Conservation (phyloP, 148 eudicot genomes). For the Spergularia marina region DNA sequence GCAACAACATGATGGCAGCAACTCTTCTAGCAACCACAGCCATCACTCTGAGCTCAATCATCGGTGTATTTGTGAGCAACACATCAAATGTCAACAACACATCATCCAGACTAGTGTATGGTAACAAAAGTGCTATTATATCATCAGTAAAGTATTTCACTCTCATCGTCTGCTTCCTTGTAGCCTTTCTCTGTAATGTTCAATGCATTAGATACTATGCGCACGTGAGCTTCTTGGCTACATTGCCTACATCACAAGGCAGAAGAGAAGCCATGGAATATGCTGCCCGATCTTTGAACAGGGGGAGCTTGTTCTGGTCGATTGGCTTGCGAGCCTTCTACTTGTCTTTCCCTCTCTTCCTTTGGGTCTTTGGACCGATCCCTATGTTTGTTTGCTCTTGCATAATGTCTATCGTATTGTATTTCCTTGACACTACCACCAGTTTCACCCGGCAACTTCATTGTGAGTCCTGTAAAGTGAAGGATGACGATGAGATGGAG, state of each 20-base stretch:
- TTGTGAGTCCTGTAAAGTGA: constrained; percentile 35
- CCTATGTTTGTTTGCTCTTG: constrained; percentile 68
- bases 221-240: constrained; percentile 70
- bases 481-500: background rate
- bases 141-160: constrained; percentile 64
- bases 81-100: constrained; percentile 32
- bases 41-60: constrained; percentile 73
- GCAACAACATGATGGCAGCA: constrained; percentile 62
- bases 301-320: constrained; percentile 81
- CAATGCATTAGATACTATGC: constrained; percentile 77
- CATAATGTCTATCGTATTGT: constrained; percentile 51
- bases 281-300: constrained; percentile 55
- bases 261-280: constrained; percentile 53
- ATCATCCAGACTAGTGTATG: constrained; percentile 43
- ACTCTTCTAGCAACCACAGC: constrained; percentile 81
- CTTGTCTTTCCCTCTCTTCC: constrained; percentile 73
- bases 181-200: constrained; percentile 71
- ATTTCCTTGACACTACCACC: constrained; percentile 72
- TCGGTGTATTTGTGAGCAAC: constrained; percentile 66
- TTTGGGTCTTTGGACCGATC: constrained; percentile 83
- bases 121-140: constrained; percentile 42
- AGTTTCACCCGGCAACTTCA: constrained; percentile 64
- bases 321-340: constrained; percentile 78
- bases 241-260: constrained; percentile 49
- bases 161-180: constrained; percentile 68